Evolutionary conservation across 2,329 filamentous ascomycete species (phyloP).

Genomic region (Pyrenochaeta sp.): DNA sequence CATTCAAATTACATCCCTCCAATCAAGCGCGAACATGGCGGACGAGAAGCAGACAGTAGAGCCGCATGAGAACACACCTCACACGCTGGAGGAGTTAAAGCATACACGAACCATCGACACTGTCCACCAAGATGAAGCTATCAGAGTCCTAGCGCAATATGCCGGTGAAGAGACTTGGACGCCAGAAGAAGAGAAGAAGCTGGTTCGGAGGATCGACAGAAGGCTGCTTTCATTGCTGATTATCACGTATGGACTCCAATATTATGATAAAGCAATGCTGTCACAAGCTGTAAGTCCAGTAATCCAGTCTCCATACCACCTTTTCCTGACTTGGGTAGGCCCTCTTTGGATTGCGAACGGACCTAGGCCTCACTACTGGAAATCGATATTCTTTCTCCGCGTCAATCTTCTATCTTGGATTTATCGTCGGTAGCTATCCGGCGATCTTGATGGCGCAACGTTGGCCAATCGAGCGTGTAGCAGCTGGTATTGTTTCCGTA

Average conservation of each 20-base stretch:
- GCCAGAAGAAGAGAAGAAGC: conserved; percentile 49
- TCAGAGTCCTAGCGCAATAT: conserved; percentile 50
- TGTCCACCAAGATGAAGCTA: conserved; percentile 27
- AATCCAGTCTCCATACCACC: neutral
- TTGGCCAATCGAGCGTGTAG: conserved; percentile 59
- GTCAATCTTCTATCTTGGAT: conserved; percentile 56
- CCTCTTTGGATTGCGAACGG: conserved; percentile 42
- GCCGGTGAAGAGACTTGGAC: conserved; percentile 55
- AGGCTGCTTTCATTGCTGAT: conserved; percentile 33
- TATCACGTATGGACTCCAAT: conserved; percentile 41
- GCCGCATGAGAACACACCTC: conserved; percentile 9
- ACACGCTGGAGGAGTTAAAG: conserved; percentile 18
- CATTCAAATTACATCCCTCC: neutral
- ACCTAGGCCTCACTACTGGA: conserved; percentile 47
- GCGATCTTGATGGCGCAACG: conserved; percentile 55
- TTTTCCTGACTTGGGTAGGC: conserved; percentile 36
- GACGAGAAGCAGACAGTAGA: conserved; percentile 17
- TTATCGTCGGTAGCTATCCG: conserved; percentile 60
- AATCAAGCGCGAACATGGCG: conserved; percentile 1
- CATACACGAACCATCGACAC: conserved; percentile 24
- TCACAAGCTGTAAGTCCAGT: conserved; percentile 57
- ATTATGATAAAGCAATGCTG: conserved; percentile 57
- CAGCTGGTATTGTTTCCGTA: conserved; percentile 47
- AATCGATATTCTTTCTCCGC: conserved; percentile 57
- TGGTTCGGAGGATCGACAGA: conserved; percentile 34